These are phyloP conservation scores for Bipolaris oryzae DNA, from an alignment of 2,329 filamentous ascomycete genomes.

Conservation along the genomic window DNA sequence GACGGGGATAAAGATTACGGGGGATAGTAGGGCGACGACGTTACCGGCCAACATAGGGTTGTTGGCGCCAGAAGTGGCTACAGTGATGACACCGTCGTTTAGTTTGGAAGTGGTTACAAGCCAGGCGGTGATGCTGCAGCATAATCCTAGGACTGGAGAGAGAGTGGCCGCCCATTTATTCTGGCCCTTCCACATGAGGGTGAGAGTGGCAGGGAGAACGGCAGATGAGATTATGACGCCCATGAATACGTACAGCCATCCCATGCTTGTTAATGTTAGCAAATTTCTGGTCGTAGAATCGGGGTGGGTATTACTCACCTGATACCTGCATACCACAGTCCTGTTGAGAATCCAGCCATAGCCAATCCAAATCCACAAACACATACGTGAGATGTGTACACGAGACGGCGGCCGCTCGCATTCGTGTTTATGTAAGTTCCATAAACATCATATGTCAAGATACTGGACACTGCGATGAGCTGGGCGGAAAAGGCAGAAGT, in stretches of 20 bases:
- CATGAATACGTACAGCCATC: constrained; percentile 88
- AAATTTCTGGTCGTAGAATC: background rate
- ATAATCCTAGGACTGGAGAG: constrained; percentile 71
- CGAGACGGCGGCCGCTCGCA: constrained; percentile 75
- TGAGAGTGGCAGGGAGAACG: constrained; percentile 80
- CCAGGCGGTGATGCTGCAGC: constrained; percentile 65
- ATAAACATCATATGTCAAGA: constrained; percentile 87
- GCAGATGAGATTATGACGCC: constrained; percentile 86
- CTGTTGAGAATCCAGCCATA: constrained; percentile 80
- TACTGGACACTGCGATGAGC: constrained; percentile 74
- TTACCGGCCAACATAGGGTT: constrained; percentile 85
- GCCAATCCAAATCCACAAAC: constrained; percentile 77
- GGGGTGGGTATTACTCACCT: constrained; percentile 11
- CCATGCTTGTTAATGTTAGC: constrained; percentile 61
- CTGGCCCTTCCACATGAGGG: constrained; percentile 80
- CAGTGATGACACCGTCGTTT: constrained; percentile 41
- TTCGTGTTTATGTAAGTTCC: constrained; percentile 79
- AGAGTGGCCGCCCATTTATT: constrained; percentile 74
- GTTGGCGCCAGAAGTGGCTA: constrained; percentile 67
- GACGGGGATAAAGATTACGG: constrained; percentile 74
- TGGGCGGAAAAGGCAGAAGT: constrained; percentile 54
- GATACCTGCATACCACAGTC: constrained; percentile 57
- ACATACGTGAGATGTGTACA: constrained; percentile 76
- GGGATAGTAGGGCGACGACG: constrained; percentile 78
- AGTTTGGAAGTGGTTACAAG: constrained; percentile 44